Evolutionary conservation across 768 basidiomycete genomes (phyloP), one percentile per base, ranked within the genome.

Genomic region (Boletus patriciae): DNA sequence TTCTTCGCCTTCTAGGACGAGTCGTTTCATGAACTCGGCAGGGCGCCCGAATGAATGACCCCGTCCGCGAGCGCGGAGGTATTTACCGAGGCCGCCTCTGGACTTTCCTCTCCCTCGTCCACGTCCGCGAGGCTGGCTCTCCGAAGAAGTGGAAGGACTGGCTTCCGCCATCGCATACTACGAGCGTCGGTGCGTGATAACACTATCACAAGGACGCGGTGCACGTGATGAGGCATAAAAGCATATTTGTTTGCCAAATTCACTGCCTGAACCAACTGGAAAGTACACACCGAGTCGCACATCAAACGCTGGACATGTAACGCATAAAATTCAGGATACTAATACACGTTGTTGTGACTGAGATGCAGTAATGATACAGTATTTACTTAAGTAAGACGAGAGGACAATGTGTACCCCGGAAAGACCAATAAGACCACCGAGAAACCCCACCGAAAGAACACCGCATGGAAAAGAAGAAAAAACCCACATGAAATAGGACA

Each of bases 61-160:
- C 42, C 86, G 74, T 4, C 89, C 89, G 4, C 85, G 74, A 12
- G 89, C 86, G 27, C 88, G 83, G 19, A 90, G 77, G 64, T 86
- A 87, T 72, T 90, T 91, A 0, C 88, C 88, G 4, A 84, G 73
- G 3, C 87, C 87, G 1, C 88, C 88, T 50, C 87, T 79, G 50
- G 84, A 82, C 64, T 79, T 81, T 25, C 82, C 78, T 55, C 83
- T 71, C 0, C 83, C 83, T 54, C 81, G 63, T 3, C 78, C 78
- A 4, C 83, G 78, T 10, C 70, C 63, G 31, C 56, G 67, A 44
- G 61, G 33, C n/a, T 61, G 58, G n/a, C 23, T 55, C 27, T 64
- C 59, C 0, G 59, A 40, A 4, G 60, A 36, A 15, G 34, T 29
- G 29, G 67, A 51, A 3, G 59, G n/a, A 13, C 8, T 59, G 33